phyloP scores from a whole-genome alignment of 2,329 filamentous ascomycete species.

The Beauveria rudraprayagi region DNA sequence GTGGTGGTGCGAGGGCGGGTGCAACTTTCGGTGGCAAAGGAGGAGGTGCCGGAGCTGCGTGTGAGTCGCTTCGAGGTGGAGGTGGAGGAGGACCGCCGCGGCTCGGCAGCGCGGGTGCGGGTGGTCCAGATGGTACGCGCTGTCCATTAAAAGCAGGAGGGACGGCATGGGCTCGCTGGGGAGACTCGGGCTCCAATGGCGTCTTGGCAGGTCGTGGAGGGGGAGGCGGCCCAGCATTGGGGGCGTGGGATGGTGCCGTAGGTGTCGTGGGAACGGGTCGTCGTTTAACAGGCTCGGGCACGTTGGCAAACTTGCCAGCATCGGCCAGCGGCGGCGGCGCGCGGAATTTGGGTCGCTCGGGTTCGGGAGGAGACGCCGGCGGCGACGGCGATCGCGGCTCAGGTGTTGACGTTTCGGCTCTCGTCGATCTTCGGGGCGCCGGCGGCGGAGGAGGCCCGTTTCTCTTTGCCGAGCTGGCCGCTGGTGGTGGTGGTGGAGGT shows the following conservation, averaged over 20 bases:
- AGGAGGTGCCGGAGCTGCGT: constrained; percentile 28
- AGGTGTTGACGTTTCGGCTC: constrained; percentile 50
- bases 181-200: constrained; percentile 53
- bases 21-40: constrained; percentile 42
- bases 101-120: constrained; percentile 59
- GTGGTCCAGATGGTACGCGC: constrained; percentile 40
- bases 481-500: constrained; percentile 19
- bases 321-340: constrained; percentile 84
- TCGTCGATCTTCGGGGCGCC: constrained; percentile 51
- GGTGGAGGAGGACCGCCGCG: constrained; percentile 66
- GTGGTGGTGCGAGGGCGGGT: constrained; percentile 27
- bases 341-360: constrained; percentile 56
- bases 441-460: constrained; percentile 45
- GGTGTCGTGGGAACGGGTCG: constrained; percentile 21
- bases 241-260: constrained; percentile 17
- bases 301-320: constrained; percentile 76
- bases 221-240: constrained; percentile 26
- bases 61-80: constrained; percentile 35
- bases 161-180: constrained; percentile 58
- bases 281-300: constrained; percentile 22
- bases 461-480: constrained; percentile 23
- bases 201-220: constrained; percentile 54
- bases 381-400: constrained; percentile 59
- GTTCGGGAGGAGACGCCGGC: constrained; percentile 24
- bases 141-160: constrained; percentile 72